Evolutionary conservation across 169 alveolate genomes (phyloP), one percentile per base, ranked within the genome.

Genomic region (Neospora caninum): DNA sequence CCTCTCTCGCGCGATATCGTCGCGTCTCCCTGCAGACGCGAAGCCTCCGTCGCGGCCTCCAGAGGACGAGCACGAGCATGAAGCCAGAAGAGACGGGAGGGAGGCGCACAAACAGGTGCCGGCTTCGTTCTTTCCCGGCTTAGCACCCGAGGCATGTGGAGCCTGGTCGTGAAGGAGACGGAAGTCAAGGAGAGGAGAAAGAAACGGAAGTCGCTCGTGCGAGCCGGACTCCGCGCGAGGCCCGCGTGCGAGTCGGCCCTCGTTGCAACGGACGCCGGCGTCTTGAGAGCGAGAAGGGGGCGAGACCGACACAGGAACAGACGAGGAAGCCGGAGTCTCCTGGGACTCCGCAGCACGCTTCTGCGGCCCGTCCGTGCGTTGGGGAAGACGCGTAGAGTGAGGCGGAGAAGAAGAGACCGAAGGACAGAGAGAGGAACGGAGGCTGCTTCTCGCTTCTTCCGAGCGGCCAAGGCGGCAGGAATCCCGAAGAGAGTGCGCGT

Each of bases 121-220:
- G 73, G n/a, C 7, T 9, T 29, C 16, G 34, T 64, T 27, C 31
- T 16, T 16, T 1, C 20, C 20, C 20, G 73, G 4, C 73, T 64
- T 27, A 7, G 16, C 73, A 27, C 73, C 31, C 58, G 58, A 49
- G 13, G n/a, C n/a, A n/a, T n/a, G n/a, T n/a, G 58, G 58, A 13
- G 58, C 58, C 13, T 49, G n/a, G 31, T 64, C 73, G 73, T 64
- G 73, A 20, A 78, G 45, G 4, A 36, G 86, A 16, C 86, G 39
- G 39, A 78, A 78, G 45, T 82, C 89, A 4, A 82, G 39, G 4
- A 42, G 67, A 41, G 89, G 67, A 1, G 89, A 82, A 4, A 42
- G 89, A 22, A 82, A 38, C 89, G 64, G 67, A n/a, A 73, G 84
- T 2, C 84, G 73, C 34, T 64, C 73, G 73, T 64, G 31, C n/a